Evolutionary conservation across 2,329 filamentous ascomycete species (phyloP), one percentile per base, ranked within the genome.

Genomic region (Colletotrichum salicis): DNA sequence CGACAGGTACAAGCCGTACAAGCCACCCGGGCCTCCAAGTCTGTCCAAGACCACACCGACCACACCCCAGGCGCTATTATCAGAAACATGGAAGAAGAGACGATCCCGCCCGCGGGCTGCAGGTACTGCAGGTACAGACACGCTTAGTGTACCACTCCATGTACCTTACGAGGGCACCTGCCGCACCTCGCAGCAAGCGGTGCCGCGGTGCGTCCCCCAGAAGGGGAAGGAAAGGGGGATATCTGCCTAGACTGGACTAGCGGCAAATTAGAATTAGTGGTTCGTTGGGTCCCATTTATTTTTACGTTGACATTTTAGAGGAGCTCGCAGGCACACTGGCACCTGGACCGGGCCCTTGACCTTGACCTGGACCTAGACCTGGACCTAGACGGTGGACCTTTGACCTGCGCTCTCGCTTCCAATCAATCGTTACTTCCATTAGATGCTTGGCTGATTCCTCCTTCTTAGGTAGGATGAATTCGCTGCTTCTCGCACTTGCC

Each of bases 41-140:
- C 41, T 41, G 12, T 19, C 45, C 41, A 33, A 35, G 48, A 29
- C 60, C n/a, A 54, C 45, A 24, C 64, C 68, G 48, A 29, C 60
- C n/a, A 54, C 45, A 24, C 64, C 68, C 52, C 41, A 64, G 58
- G 65, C 59, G 27, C 59, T 57, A 70, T 67, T 56, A 71, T 45
- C 69, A 69, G 64, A 67, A 71, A 64, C 37, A 55, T n/a, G n/a
- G n/a, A n/a, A 54, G 59, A 37, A 65, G 59, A 54, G 59, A 37
- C 69, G 65, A 60, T 64, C 59, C 65, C 41, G 41, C 41, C 41
- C 41, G 41, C 41, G 19, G 41, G 65, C 69, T 71, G 69, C 69
- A 71, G 69, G 69, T 64, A 71, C 69, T 71, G 69, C 69, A 71
- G 69, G 69, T 64, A 71, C 68, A 52, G 57, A 19, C 54, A 57